Conservation (phyloP, 2,329 filamentous ascomycete species). For the Apiospora aurea region DNA sequence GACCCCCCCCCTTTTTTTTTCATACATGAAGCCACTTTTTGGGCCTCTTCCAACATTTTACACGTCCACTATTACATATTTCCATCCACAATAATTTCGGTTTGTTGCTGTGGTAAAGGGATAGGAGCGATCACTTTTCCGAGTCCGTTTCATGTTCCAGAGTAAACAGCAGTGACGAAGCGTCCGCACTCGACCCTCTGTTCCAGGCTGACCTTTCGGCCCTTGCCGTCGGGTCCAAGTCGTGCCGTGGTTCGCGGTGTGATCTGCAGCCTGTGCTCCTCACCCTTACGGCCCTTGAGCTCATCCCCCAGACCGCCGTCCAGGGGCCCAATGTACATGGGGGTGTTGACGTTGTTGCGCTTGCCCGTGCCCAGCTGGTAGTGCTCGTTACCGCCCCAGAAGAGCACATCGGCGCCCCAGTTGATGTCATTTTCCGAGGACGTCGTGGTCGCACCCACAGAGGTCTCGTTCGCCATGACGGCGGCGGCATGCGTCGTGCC, state of each 20-base stretch:
- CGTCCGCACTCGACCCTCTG: conserved; percentile 89
- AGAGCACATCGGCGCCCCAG: conserved; percentile 87
- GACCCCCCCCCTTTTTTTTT: background rate
- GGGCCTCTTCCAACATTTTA: background rate
- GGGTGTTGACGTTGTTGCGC: conserved; percentile 78
- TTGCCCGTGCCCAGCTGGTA: conserved; percentile 94
- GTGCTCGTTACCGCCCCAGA: conserved; percentile 94
- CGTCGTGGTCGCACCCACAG: conserved; percentile 61
- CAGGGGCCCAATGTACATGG: conserved; percentile 79
- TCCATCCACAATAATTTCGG: background rate
- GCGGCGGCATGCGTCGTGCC: conserved; percentile 84
- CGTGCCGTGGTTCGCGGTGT: conserved; percentile 77
- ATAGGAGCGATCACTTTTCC: background rate
- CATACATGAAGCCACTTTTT: background rate
- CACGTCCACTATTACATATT: background rate
- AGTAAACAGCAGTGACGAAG: conserved; percentile 84
- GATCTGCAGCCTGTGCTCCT: conserved; percentile 79
- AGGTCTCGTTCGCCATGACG: conserved; percentile 81
- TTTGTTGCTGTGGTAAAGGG: background rate
- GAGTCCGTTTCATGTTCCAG: conserved; percentile 48
- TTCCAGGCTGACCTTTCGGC: conserved; percentile 77
- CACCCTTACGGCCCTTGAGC: conserved; percentile 64
- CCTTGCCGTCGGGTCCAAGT: conserved; percentile 64
- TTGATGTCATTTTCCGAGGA: conserved; percentile 75
- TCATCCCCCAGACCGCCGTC: conserved; percentile 67